A percentile compares a stretch with the other conserved stretches of the same genome.
Conservation (phyloP, 768 basidiomycete species). For the Holtermannia corniformis region DNA sequence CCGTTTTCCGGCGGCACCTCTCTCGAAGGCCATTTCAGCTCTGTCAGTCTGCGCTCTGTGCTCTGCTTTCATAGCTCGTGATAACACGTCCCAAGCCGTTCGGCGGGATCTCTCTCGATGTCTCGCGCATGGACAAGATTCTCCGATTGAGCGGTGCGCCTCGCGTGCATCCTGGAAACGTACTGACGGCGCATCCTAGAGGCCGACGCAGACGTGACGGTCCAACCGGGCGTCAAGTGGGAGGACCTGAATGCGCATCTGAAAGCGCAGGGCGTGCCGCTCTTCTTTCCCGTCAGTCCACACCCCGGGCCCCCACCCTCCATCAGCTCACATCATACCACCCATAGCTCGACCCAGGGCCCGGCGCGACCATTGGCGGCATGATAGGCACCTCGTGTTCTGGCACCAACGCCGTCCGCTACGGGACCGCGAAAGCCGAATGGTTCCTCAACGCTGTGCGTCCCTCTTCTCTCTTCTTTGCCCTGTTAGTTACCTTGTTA, state of each 20-base stretch:
- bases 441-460: conserved; percentile 74
- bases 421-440: conserved; percentile 78
- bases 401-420: conserved; percentile 61
- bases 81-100: no score
- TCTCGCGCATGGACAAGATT: conserved; percentile 70
- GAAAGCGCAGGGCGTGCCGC: conserved; percentile 59
- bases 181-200: conserved; percentile 13
- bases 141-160: conserved; percentile 54
- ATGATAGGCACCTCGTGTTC: conserved; percentile 83
- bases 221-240: conserved; percentile 41
- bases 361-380: conserved; percentile 76
- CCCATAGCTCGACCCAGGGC: conserved; percentile 46
- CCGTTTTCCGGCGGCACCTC: conserved; percentile 79
- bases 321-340: no score
- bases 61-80: neutral
- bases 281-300: conserved; percentile 80
- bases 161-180: neutral
- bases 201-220: conserved; percentile 39
- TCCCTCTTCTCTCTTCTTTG: conserved; percentile 12
- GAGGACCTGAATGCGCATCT: conserved; percentile 44
- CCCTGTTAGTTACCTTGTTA: no score
- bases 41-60: conserved; percentile 45
- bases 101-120: conserved; percentile 70
- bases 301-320: no score
- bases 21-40: conserved; percentile 76